Conservation (phyloP, 2,329 filamentous ascomycete genomes). For the Cladophialophora chaetospira region DNA sequence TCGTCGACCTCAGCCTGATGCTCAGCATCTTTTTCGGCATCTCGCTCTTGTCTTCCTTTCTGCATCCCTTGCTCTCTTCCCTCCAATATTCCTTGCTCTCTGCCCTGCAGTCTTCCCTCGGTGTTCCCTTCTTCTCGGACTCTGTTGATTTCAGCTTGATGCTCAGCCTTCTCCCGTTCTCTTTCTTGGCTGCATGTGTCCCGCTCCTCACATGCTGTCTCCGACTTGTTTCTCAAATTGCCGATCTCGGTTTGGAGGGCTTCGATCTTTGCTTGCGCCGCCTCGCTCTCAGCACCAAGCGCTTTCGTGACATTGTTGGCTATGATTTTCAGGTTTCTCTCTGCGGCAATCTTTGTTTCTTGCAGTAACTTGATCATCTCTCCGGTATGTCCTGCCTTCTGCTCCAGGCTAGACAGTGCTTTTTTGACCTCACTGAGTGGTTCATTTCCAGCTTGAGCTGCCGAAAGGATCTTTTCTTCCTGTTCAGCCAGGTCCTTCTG, state of each 20-base stretch:
- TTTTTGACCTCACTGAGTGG: conserved; percentile 5
- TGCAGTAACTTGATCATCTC: conserved; percentile 6
- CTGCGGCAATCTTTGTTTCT: conserved; percentile 5
- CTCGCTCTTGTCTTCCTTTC: not conserved
- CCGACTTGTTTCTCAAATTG: conserved; percentile 10
- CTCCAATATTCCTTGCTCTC: too few relatives aligned
- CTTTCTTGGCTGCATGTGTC: conserved; percentile 2
- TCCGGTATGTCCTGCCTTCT: conserved; percentile 3
- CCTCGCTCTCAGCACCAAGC: not conserved
- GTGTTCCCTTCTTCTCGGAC: too few relatives aligned
- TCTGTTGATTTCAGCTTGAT: too few relatives aligned
- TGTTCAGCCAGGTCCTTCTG: conserved; percentile 1
- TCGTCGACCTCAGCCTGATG: not conserved
- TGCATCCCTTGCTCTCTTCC: not conserved
- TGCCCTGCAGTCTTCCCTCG: too few relatives aligned
- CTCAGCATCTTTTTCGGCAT: not conserved
- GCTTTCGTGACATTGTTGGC: not conserved
- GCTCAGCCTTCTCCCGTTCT: not conserved
- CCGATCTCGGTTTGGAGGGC: not conserved
- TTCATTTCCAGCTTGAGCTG: conserved; percentile 1
- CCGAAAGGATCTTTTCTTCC: not conserved
- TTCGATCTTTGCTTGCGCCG: not conserved
- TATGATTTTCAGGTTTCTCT: not conserved
- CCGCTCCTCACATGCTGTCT: conserved; percentile 11
- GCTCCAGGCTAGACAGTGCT: conserved; percentile 5